Evolutionary conservation across 192 early-diverging fungal genomes (phyloP).

Genomic region (Gryganskiella cystojenkinii): DNA sequence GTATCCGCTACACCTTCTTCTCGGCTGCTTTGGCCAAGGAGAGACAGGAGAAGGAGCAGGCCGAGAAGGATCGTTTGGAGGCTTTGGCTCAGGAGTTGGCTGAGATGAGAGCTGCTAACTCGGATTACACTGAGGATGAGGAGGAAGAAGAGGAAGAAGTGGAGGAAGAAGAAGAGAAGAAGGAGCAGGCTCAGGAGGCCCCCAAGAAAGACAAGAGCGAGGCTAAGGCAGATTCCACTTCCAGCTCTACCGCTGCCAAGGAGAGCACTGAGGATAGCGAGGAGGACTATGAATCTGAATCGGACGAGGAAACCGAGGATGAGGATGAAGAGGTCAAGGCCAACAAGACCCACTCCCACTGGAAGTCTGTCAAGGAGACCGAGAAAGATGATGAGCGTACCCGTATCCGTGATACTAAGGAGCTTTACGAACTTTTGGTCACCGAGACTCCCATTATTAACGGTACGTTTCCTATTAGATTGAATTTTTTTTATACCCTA

Average conservation of each 20-base stretch:
- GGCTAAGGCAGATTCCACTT: constrained; percentile 24
- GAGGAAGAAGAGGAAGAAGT: constrained; percentile 53
- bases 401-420: constrained; percentile 61
- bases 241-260: constrained; percentile 11
- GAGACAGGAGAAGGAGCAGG: constrained; percentile 79
- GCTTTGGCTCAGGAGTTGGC: constrained; percentile 49
- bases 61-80: constrained; percentile 60
- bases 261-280: constrained; percentile 31
- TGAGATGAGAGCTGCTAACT: constrained; percentile 47
- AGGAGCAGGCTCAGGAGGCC: constrained; percentile 42
- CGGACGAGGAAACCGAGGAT: constrained; percentile 25
- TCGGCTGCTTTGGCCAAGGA: constrained; percentile 89
- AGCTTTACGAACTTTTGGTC: constrained; percentile 63
- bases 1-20: constrained; percentile 93
- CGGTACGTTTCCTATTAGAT: constrained; percentile 29
- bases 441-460: constrained; percentile 56
- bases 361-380: constrained; percentile 54
- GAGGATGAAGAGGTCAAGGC: constrained; percentile 42
- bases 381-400: constrained; percentile 62
- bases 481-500: background rate
- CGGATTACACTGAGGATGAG: constrained; percentile 53
- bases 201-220: constrained; percentile 36
- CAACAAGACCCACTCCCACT: constrained; percentile 44
- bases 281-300: constrained; percentile 27
- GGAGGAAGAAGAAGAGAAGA: constrained; percentile 46